Conservation (phyloP, 345 rosid species). For the Brassica juncea region DNA sequence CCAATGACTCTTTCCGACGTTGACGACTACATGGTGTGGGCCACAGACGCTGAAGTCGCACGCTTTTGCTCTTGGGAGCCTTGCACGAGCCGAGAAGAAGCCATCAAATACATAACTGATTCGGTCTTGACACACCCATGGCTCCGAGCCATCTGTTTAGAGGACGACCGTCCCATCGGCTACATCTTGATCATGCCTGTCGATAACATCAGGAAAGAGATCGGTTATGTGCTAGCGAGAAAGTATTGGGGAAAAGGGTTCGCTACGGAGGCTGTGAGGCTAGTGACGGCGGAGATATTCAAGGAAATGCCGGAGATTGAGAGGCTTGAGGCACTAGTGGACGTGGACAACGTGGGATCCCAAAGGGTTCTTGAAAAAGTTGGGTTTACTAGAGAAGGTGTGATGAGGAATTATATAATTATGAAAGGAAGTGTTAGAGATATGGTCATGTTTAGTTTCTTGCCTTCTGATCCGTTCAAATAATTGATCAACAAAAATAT, state of each 20-base stretch:
- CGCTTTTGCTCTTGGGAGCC: slow-evolving; percentile 63
- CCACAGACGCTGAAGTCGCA: slow-evolving; percentile 48
- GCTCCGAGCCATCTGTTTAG: slow-evolving; percentile 60
- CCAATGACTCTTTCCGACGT: slow-evolving; percentile 46
- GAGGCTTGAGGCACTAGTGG: slow-evolving; percentile 67
- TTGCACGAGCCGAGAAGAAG: slow-evolving; percentile 50
- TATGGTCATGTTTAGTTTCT: slow-evolving; percentile 58
- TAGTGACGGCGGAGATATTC: slow-evolving; percentile 48
- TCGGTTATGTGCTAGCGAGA: slow-evolving; percentile 54
- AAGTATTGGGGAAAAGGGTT: slow-evolving; percentile 66
- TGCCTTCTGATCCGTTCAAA: slow-evolving; percentile 52
- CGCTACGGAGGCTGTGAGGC: slow-evolving; percentile 53
- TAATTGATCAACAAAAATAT: neutral
- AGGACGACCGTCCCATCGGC: slow-evolving; percentile 51
- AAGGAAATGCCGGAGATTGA: slow-evolving; percentile 53
- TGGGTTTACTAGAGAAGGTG: slow-evolving; percentile 67
- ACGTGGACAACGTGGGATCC: slow-evolving; percentile 58
- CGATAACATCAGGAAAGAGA: slow-evolving; percentile 53
- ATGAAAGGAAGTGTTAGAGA: slow-evolving; percentile 60
- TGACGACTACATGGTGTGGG: slow-evolving; percentile 75
- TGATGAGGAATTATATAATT: slow-evolving; percentile 48
- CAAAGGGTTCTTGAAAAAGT: slow-evolving; percentile 67
- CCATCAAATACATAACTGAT: slow-evolving; percentile 42
- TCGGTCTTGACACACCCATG: slow-evolving; percentile 54
- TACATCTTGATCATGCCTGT: slow-evolving; percentile 52